phyloP scores from a whole-genome alignment of 768 basidiomycete species.

The Mycena galopus region DNA sequence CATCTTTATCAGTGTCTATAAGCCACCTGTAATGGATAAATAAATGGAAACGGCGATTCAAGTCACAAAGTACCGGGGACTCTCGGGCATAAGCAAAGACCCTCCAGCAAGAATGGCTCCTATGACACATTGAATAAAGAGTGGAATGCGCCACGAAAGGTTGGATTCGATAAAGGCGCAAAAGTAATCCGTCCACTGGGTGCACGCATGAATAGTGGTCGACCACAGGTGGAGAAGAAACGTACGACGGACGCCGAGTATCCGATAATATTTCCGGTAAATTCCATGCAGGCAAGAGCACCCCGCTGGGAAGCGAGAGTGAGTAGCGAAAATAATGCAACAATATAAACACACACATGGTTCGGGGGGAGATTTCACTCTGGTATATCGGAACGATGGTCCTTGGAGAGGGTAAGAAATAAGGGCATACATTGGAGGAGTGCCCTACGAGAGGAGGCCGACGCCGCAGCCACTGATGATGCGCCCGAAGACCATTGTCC shows the following conservation, averaged over 20 bases:
- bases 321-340: conserved; percentile 1
- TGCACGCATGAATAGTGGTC: conserved; percentile 1
- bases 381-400: conserved; percentile 97
- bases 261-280: conserved; percentile 92
- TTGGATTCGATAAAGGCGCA: conserved; percentile 90
- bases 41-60: neutral
- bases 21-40: conserved; percentile 75
- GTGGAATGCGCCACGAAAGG: conserved; percentile 91
- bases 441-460: conserved; percentile 84
- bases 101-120: conserved; percentile 85
- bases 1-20: conserved; percentile 88
- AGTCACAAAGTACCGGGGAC: conserved; percentile 71
- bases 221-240: conserved; percentile 33
- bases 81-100: conserved; percentile 89
- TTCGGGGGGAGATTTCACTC: conserved; percentile 96
- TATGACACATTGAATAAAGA: conserved; percentile 90
- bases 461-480: conserved; percentile 91
- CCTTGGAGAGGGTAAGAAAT: conserved; percentile 53
- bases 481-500: conserved; percentile 86
- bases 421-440: neutral
- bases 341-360: conserved; percentile 67
- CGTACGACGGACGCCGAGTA: conserved; percentile 91
- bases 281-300: conserved; percentile 94
- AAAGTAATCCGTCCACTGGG: conserved; percentile 94
- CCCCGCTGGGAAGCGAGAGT: conserved; percentile 71